phyloP scores from a whole-genome alignment of 768 basidiomycete species.

The Boletus rubropictus region DNA sequence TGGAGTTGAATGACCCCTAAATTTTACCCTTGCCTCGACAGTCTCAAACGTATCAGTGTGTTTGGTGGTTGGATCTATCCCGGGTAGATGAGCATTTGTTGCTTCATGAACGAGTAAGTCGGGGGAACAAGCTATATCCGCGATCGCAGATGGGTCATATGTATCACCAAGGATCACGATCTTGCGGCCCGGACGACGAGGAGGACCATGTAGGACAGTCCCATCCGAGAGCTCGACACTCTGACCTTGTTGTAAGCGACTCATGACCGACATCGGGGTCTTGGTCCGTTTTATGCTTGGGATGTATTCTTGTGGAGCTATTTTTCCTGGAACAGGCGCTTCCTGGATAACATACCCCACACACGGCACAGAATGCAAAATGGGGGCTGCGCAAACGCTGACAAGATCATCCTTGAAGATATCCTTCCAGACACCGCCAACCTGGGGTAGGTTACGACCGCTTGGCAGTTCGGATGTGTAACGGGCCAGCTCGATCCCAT shows the following conservation, averaged over 20 bases:
- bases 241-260: constrained; percentile 59
- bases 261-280: constrained; percentile 63
- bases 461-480: constrained; percentile 49
- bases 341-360: constrained; percentile 74
- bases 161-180: constrained; percentile 83
- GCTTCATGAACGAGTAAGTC: constrained; percentile 84
- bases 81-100: constrained; percentile 79
- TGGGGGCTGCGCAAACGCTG: constrained; percentile 71
- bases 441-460: constrained; percentile 60
- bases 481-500: constrained; percentile 41
- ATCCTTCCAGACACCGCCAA: constrained; percentile 58
- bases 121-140: constrained; percentile 52
- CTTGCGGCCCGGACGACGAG: constrained; percentile 63
- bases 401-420: constrained; percentile 53
- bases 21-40: constrained; percentile 59
- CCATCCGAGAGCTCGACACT: constrained; percentile 64
- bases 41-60: constrained; percentile 52
- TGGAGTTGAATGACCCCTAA: constrained; percentile 86
- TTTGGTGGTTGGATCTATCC: constrained; percentile 56
- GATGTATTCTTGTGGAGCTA: constrained; percentile 61
- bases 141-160: constrained; percentile 67
- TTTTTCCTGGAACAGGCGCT: constrained; percentile 68
- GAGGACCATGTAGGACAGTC: constrained; percentile 62
- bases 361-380: constrained; percentile 74
- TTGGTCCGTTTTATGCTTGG: constrained; percentile 66